Evolutionary conservation across 257 asterid species (phyloP), one percentile per base, ranked within the genome.

Genomic region (Rhazya stricta): DNA sequence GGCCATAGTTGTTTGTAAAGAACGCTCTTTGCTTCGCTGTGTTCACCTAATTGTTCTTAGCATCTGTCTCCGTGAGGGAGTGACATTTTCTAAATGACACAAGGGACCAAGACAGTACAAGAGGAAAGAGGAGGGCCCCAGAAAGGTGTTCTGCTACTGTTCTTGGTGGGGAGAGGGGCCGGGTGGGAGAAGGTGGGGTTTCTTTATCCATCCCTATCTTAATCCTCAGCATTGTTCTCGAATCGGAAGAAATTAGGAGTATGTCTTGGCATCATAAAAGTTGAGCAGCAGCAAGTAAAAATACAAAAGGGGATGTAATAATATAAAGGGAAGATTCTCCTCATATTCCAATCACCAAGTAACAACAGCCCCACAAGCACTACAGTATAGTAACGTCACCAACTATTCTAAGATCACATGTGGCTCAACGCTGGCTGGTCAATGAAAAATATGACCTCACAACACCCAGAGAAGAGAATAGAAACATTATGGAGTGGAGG

Each of bases 321-420:
- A 32, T 30, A 34, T 48, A 72, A 73, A 56, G 54, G 42, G 73
- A 76, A 76, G 83, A 81, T 74, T 78, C 78, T 81, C 60, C 46
- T 41, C 50, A 78, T 34, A 81, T 67, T 72, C 69, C 53, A 66
- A 70, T 50, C 76, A 75, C 62, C 79, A 78, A 74, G n/a, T 36
- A 61, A 69, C 70, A 42, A 71, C 39, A 63, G 72, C 78, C 77
- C 78, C 78, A 81, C 78, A 75, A 65, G 70, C 70, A 72, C 25
- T 57, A 74, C n/a, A 41, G 37, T 36, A 15, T 61, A 41, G 58
- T 8, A 51, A 61, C 68, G 53, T 16, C 66, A 34, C 75, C 80
- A 60, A 30, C 72, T 70, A 51, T 78, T 71, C 69, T 67, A 77
- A 69, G 67, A 77, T 73, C 41, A 67, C 56, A 60, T 37, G 63